Percentiles rank a stretch among this genome's conserved stretches.
Conservation (phyloP, 331 rosid genomes). For the Saraca asoca region DNA sequence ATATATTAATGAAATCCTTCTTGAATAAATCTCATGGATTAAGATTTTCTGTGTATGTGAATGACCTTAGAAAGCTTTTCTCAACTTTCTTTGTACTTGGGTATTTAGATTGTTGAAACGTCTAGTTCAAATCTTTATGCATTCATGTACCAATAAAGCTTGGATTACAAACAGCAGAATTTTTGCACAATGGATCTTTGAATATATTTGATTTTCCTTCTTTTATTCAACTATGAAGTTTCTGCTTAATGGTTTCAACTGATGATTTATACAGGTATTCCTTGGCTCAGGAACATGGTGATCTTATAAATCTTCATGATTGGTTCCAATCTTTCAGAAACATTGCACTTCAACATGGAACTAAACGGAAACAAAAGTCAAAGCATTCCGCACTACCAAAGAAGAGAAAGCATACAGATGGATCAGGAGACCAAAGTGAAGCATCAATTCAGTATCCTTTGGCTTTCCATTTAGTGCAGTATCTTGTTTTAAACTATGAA, state of each 20-base stretch:
- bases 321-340: slow-evolving; percentile 88
- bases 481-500: not conserved
- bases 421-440: slow-evolving; percentile 56
- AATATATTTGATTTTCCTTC: not conserved
- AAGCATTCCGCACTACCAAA: slow-evolving; percentile 62
- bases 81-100: slow-evolving; percentile 7
- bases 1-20: too few species aligned
- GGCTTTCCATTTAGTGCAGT: slow-evolving; percentile 30
- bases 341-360: slow-evolving; percentile 43
- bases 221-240: slow-evolving; percentile 14
- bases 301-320: slow-evolving; percentile 94
- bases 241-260: slow-evolving; percentile 21
- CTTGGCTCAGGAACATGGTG: slow-evolving; percentile 91
- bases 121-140: slow-evolving; percentile 1
- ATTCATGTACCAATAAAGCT: not conserved
- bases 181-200: not conserved
- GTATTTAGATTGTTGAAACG: not conserved
- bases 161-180: slow-evolving; percentile 2
- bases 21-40: too few species aligned
- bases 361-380: slow-evolving; percentile 56
- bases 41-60: slow-evolving; percentile 1
- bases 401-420: slow-evolving; percentile 59
- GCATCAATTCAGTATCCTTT: slow-evolving; percentile 92
- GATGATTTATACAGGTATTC: slow-evolving; percentile 57
- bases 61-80: not conserved